phyloP scores from a whole-genome alignment of 768 basidiomycete genomes.

The Clavaria fumosa region DNA sequence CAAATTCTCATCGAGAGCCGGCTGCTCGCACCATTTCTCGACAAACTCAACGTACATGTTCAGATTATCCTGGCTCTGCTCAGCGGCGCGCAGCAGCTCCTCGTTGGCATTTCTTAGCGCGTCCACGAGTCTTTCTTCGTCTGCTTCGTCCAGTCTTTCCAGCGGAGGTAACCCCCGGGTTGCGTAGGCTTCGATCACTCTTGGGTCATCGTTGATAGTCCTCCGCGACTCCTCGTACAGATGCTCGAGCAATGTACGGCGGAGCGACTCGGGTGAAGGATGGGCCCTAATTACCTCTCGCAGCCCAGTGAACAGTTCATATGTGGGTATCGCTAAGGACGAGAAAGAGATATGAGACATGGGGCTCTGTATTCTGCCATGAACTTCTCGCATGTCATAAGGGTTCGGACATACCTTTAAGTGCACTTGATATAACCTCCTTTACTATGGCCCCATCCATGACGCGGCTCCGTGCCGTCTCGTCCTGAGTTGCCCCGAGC shows the following conservation, averaged over 20 bases:
- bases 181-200: conserved; percentile 24
- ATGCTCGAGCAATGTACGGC: conserved; percentile 23
- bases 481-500: no score
- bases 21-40: conserved; percentile 29
- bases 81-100: conserved; percentile 17
- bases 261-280: conserved; percentile 22
- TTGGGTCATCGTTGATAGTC: conserved; percentile 20
- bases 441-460: conserved; percentile 70
- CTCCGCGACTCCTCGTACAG: conserved; percentile 22
- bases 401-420: conserved; percentile 36
- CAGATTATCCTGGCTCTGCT: conserved; percentile 10
- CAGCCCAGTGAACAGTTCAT: conserved; percentile 27
- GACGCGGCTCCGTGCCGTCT: conserved; percentile 52
- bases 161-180: conserved; percentile 21
- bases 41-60: conserved; percentile 30
- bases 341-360: conserved; percentile 9
- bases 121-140: conserved; percentile 24
- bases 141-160: conserved; percentile 14
- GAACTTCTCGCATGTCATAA: background rate
- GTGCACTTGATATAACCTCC: conserved; percentile 60
- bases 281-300: conserved; percentile 23
- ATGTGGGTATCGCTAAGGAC: conserved; percentile 25
- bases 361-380: background rate
- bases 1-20: conserved; percentile 15
- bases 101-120: conserved; percentile 25